Evolutionary conservation across 495 filamentous ascomycete genomes (phyloP), one percentile per base, ranked within the genome.

Genomic region (Xeromyces bisporus): DNA sequence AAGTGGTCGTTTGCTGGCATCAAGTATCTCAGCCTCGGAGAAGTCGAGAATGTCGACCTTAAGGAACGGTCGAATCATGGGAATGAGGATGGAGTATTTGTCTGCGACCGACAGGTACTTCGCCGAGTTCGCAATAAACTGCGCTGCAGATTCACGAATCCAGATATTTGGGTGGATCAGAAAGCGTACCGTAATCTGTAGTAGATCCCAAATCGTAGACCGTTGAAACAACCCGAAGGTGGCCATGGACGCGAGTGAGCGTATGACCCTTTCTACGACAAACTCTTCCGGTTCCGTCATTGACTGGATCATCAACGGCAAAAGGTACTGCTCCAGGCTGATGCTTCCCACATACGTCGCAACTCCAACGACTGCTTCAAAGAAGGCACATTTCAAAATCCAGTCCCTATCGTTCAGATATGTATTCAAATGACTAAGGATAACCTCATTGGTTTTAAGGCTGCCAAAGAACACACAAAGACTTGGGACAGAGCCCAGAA

Each of bases 361-460:
- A 33, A 99, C 89, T 7, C 86, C 86, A 12, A 94, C 80, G 12
- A 96, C 86, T 0, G 86, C 81, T 38, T 92, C 82, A 40, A 99
- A 93, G 47, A 96, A 96, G 12, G 91, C 84, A 45, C 82, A 93
- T 49, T 93, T 93, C 14, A 99, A 58, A 48, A 82, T 80, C 91
- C 91, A 99, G 46, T 96, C 86, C 32, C 74, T 70, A 43, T 94
- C 91, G 41, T 99, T 99, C 6, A 99, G 64, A 41, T 99, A 99
- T 0, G 91, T 99, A 46, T 96, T 99, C 14, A 99, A 58, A 49
- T 99, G 89, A 23, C 83, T 91, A 3, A 96, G 56, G 23, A 99
- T 77, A 10, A 96, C 81, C 44, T 99, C 91, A 45, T 85, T 96
- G 2, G 89, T 75, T 45, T 82, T 79, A 14, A 73, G 53, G 30